A percentile compares a stretch with the other conserved stretches of the same genome.
Conservation (phyloP, 2,329 filamentous ascomycete species). For the Immersiporthe knoxdaviesiana region DNA sequence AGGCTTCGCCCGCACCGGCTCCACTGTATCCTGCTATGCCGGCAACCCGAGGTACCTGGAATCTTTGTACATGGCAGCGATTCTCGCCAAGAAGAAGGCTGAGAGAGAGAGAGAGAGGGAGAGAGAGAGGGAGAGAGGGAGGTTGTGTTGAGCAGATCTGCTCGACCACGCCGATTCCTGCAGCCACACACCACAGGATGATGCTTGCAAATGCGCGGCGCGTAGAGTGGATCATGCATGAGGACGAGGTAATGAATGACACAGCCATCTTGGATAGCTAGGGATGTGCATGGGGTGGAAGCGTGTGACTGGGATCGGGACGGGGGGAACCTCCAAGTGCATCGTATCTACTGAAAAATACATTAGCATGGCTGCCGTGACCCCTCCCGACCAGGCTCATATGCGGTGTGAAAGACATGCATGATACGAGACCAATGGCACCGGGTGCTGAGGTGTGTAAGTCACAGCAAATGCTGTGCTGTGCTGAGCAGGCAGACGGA, state of each 20-base stretch:
- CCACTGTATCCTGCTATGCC: neutral
- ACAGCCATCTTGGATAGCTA: slow-evolving; percentile 10
- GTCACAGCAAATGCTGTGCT: neutral
- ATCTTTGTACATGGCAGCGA: neutral
- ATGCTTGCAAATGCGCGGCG: slow-evolving; percentile 16
- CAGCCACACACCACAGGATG: slow-evolving; percentile 1
- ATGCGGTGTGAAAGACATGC: slow-evolving; percentile 8
- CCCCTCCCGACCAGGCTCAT: slow-evolving; percentile 1
- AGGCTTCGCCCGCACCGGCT: neutral
- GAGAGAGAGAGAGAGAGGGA: neutral
- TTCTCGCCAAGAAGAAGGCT: neutral
- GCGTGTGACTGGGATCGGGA: slow-evolving; percentile 11
- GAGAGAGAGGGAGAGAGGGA: neutral
- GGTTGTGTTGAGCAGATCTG: neutral
- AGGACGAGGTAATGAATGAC: neutral
- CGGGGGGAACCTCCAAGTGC: neutral
- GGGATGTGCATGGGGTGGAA: slow-evolving; percentile 1
- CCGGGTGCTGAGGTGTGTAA: neutral
- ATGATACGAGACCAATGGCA: slow-evolving; percentile 1
- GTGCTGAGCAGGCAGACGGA: neutral
- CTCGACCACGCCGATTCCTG: neutral
- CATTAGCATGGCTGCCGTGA: slow-evolving; percentile 13
- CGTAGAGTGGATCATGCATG: neutral
- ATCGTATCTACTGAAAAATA: neutral
- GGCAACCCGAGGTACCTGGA: neutral